Conservation (phyloP, 2,329 filamentous ascomycete genomes). For the Annulohypoxylon truncatum region DNA sequence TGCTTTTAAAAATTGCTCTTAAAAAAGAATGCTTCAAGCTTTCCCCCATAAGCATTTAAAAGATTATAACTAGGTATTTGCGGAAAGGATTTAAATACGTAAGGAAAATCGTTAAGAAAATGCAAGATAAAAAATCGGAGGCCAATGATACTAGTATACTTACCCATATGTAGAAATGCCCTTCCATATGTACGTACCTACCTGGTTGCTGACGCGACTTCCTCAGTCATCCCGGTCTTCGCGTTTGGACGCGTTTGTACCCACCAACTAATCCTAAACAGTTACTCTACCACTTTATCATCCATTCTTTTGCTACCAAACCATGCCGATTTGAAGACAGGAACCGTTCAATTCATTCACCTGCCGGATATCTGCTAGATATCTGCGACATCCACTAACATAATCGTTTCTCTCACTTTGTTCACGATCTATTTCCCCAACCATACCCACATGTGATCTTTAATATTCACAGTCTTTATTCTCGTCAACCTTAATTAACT, state of each 20-base stretch:
- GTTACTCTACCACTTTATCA: slow-evolving; percentile 4
- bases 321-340: slow-evolving; percentile 4
- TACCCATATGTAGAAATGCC: neutral
- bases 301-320: slow-evolving; percentile 8
- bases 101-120: no score
- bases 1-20: no score
- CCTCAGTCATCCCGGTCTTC: neutral
- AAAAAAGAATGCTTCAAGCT: no score
- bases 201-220: neutral
- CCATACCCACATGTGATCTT: neutral
- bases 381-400: neutral
- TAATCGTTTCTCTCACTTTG: neutral
- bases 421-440: neutral
- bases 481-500: neutral
- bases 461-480: neutral
- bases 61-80: no score
- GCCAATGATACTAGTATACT: no score
- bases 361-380: neutral
- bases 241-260: slow-evolving; percentile 10
- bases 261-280: slow-evolving; percentile 24
- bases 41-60: no score
- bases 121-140: no score
- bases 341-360: neutral
- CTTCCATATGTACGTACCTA: no score
- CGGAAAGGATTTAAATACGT: no score